phyloP scores from a whole-genome alignment of 75 land plant species.

The Gnetum montanum region DNA sequence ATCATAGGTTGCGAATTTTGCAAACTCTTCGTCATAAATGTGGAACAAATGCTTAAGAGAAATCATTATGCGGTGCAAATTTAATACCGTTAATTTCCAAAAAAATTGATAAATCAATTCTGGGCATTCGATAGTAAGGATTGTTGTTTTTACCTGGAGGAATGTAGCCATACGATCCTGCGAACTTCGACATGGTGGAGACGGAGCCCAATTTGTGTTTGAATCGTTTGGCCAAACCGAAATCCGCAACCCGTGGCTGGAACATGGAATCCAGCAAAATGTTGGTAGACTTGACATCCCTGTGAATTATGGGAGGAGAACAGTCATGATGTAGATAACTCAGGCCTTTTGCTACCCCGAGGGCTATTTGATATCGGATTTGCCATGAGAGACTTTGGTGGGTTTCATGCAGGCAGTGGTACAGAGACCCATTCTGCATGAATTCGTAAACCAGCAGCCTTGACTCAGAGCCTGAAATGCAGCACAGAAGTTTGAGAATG shows the following conservation, averaged over 20 bases:
- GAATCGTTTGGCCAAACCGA: constrained; percentile 45
- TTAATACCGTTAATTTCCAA: no score
- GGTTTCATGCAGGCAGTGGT: constrained; percentile 44
- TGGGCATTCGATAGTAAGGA: no score
- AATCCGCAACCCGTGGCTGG: constrained; percentile 51
- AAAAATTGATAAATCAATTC: no score
- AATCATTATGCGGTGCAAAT: no score
- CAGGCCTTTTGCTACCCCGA: constrained; percentile 54
- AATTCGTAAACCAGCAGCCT: constrained; percentile 40
- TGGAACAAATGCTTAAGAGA: no score
- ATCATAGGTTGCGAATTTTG: no score
- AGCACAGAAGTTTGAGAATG: constrained; percentile 72
- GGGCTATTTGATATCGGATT: constrained; percentile 33
- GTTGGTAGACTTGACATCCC: constrained; percentile 71
- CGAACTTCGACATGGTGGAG: constrained; percentile 41
- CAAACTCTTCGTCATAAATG: no score
- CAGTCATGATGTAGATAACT: constrained; percentile 67
- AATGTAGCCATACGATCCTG: constrained; percentile 67
- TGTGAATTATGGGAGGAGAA: constrained; percentile 45
- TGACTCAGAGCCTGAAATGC: constrained; percentile 41
- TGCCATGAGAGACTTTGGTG: constrained; percentile 42
- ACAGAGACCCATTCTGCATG: constrained; percentile 45
- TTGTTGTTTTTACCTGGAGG: constrained; percentile 9
- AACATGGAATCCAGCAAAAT: constrained; percentile 46
- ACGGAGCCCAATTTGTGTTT: constrained; percentile 23